Evolutionary conservation across 192 early-diverging fungal genomes (phyloP), one percentile per base, ranked within the genome.

Genomic region (Neocallimastix lanati): DNA sequence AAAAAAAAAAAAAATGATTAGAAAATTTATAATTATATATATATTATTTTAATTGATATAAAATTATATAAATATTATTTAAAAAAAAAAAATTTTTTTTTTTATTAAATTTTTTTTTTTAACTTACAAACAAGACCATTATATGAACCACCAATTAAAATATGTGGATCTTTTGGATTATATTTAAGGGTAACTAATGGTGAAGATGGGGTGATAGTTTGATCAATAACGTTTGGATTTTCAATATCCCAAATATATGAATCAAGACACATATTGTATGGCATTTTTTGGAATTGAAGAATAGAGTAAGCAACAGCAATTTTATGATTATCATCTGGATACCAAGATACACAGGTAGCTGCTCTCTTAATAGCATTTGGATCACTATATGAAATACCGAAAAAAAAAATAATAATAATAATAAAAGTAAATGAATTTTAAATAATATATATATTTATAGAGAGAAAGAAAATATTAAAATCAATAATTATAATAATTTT

Each of bases 201-300:
- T 12, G 81, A 83, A 16, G 84, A 77, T 12, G 89, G 89, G 58
- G 88, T 86, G 25, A 90, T 81, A 12, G 86, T 85, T 78, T 87
- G 88, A 36, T 90, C 89, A 9, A 88, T 88, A 13, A 81, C 81
- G 77, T 90, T 90, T 30, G 88, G 89, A 79, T 88, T 90, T 79
- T 90, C 89, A n/a, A 90, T 82, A 77, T 90, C 88, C 89, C 89
- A 90, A 77, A 90, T 90, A 81, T 90, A 90, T 1, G 86, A 86
- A 79, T 90, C 88, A n/a, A 77, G 79, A 13, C 82, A 86, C 87
- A 88, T 90, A 80, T 87, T 86, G 28, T 83, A 78, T 2, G 87
- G 87, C 82, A 84, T 87, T 14, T 82, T 78, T 81, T 90, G 89
- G 78, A 90, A 90, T 77, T 88, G 81, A 11, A 90, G 85, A 35